Conservation (phyloP, 2,329 filamentous ascomycete genomes). For the Tolypocladium cylindrosporum region DNA sequence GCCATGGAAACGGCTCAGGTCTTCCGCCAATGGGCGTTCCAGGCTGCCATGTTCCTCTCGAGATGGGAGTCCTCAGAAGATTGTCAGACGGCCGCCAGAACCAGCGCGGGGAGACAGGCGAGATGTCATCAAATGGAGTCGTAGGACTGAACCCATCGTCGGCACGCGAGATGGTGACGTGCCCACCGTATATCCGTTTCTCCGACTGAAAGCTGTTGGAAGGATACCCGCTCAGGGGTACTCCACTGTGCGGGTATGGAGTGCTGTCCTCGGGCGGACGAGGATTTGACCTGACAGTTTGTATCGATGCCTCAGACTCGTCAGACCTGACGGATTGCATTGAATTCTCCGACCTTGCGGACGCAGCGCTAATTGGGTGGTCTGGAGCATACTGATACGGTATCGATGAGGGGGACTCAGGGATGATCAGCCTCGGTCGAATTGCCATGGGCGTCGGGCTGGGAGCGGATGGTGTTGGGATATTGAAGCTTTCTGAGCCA, state of each 20-base stretch:
- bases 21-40: constrained; percentile 10
- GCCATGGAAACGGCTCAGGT: constrained; percentile 14
- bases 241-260: constrained; percentile 15
- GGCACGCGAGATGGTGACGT: constrained; percentile 4
- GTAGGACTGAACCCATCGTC: constrained; percentile 5
- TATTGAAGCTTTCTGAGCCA: neutral
- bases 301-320: constrained; percentile 11
- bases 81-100: constrained; percentile 12
- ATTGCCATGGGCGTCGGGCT: constrained; percentile 20
- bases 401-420: constrained; percentile 10
- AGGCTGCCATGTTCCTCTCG: constrained; percentile 4
- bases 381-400: neutral
- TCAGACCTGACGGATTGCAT: constrained; percentile 10
- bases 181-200: constrained; percentile 10
- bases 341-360: constrained; percentile 11
- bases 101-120: constrained; percentile 8
- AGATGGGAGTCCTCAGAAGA: constrained; percentile 7
- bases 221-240: constrained; percentile 11
- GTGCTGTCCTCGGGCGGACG: constrained; percentile 19
- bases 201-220: constrained; percentile 4
- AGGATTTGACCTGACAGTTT: constrained; percentile 15
- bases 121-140: constrained; percentile 10
- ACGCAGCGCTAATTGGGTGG: constrained; percentile 8
- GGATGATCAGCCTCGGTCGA: constrained; percentile 19
- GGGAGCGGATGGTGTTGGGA: constrained; percentile 22